Conservation (phyloP, 805 yeast species). For the Saccharomycopsis synnaedendra region DNA sequence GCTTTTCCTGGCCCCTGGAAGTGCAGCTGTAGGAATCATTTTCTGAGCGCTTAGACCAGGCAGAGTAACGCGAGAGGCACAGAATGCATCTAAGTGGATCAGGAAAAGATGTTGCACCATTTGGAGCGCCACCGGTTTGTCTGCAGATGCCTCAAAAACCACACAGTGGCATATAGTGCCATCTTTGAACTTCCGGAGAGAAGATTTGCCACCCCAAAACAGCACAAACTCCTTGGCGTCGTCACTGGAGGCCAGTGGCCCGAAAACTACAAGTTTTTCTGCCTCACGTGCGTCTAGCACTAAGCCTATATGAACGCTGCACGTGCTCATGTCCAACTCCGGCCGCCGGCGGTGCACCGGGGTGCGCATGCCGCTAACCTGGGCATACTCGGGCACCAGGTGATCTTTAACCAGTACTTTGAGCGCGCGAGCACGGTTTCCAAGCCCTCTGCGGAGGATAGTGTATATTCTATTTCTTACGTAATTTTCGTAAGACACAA, state of each 20-base stretch:
- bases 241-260: constrained; percentile 56
- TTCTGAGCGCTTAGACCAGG: constrained; percentile 36
- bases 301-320: constrained; percentile 44
- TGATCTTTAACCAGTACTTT: constrained; percentile 13
- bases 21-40: constrained; percentile 46
- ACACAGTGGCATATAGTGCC: constrained; percentile 87
- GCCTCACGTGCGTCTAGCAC: constrained; percentile 58
- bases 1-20: constrained; percentile 45
- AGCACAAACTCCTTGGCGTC: constrained; percentile 52
- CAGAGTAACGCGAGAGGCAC: constrained; percentile 26
- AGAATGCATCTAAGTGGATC: constrained; percentile 44
- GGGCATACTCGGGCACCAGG: constrained; percentile 5
- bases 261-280: constrained; percentile 77
- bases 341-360: constrained; percentile 40
- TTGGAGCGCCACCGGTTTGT: constrained; percentile 51
- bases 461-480: constrained; percentile 49
- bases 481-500: constrained; percentile 57
- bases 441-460: constrained; percentile 46
- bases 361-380: constrained; percentile 10
- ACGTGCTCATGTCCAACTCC: constrained; percentile 21
- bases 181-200: constrained; percentile 85
- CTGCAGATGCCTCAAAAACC: constrained; percentile 54
- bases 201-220: constrained; percentile 85
- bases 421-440: constrained; percentile 26
- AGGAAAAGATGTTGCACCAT: constrained; percentile 55